Evolutionary conservation across 352 stramenopile genomes (phyloP).

Genomic region (Pythium utonaiense): DNA sequence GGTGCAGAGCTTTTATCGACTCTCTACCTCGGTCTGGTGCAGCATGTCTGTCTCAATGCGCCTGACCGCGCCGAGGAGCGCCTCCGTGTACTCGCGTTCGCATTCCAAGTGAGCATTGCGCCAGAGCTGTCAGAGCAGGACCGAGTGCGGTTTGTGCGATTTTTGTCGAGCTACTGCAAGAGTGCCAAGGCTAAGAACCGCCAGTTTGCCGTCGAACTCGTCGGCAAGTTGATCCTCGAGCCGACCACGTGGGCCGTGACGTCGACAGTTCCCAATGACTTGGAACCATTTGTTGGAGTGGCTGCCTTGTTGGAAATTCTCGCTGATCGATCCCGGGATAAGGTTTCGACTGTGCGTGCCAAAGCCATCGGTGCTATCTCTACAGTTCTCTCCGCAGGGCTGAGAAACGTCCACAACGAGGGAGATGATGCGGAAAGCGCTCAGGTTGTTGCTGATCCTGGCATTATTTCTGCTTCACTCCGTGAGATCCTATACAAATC

Average conservation of each 20-base stretch:
- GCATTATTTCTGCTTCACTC: conserved; percentile 43
- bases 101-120: conserved; percentile 34
- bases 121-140: conserved; percentile 53
- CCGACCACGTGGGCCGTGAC: conserved; percentile 39
- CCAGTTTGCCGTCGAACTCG: conserved; percentile 77
- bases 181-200: conserved; percentile 71
- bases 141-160: conserved; percentile 53
- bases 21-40: conserved; percentile 43
- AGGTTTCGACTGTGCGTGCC: conserved; percentile 72
- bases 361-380: conserved; percentile 82
- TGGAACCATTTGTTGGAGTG: conserved; percentile 47
- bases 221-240: conserved; percentile 64
- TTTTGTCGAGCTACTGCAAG: conserved; percentile 72
- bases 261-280: conserved; percentile 19
- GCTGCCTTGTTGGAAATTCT: conserved; percentile 63
- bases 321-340: conserved; percentile 70
- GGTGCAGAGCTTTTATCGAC: conserved; percentile 23
- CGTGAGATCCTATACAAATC: conserved; percentile 46
- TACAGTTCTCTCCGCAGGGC: conserved; percentile 45
- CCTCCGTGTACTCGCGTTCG: conserved; percentile 56
- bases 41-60: conserved; percentile 76
- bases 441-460: conserved; percentile 14
- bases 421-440: conserved; percentile 5
- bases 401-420: conserved; percentile 31
- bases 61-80: conserved; percentile 71